phyloP scores from a whole-genome alignment of 2,329 filamentous ascomycete species.

The Paecilomyces sp. region DNA sequence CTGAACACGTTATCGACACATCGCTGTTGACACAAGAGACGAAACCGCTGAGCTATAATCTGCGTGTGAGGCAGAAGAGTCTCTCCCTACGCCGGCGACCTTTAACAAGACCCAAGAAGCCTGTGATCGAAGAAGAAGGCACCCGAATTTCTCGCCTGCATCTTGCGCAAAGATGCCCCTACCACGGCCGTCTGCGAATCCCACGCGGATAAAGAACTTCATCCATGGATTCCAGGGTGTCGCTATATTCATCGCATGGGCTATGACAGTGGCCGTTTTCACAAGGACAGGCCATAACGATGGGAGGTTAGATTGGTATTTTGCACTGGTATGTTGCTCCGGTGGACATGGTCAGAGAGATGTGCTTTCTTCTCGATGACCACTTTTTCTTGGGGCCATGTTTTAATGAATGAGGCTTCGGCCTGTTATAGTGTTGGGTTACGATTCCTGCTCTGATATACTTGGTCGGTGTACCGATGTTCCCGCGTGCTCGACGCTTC shows the following conservation, averaged over 20 bases:
- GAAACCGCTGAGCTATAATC: background rate
- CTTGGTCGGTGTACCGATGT: conserved; percentile 54
- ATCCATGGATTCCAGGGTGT: conserved; percentile 49
- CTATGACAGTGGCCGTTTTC: conserved; percentile 52
- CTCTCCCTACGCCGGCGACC: background rate
- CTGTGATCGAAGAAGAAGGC: background rate
- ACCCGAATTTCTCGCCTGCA: background rate
- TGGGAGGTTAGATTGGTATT: conserved; percentile 50
- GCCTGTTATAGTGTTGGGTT: conserved; percentile 47
- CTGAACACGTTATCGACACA: conserved; percentile 2
- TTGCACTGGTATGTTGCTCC: conserved; percentile 46
- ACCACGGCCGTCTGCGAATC: conserved; percentile 31
- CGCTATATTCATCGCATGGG: conserved; percentile 52
- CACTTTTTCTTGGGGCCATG: background rate
- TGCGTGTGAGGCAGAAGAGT: background rate
- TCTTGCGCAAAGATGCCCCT: conserved; percentile 14
- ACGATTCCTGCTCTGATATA: conserved; percentile 53
- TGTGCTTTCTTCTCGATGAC: background rate
- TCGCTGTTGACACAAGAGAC: background rate
- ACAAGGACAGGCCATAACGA: conserved; percentile 48
- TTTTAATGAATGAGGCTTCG: background rate
- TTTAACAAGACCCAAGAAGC: background rate
- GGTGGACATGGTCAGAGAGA: background rate
- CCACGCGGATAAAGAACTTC: conserved; percentile 50
- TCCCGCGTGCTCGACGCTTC: conserved; percentile 51